Evolutionary conservation across 345 rosid species (phyloP).

Genomic region (Linum tenue): DNA sequence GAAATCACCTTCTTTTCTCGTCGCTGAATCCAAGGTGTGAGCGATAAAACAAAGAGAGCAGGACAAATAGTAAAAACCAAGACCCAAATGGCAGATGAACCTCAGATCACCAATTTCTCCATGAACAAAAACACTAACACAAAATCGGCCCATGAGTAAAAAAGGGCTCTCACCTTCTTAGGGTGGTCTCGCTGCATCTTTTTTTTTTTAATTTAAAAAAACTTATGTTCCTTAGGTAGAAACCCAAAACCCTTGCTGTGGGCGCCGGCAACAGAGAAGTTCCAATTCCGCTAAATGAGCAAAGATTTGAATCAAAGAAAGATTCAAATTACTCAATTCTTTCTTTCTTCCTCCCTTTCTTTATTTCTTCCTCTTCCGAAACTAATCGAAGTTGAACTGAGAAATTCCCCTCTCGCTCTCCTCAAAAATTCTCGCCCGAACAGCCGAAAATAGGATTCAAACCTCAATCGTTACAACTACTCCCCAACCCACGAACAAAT

Average conservation of each 20-base stretch:
- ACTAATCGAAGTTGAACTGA: too few species aligned
- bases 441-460: too few species aligned
- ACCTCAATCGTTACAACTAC: too few species aligned
- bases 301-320: neutral
- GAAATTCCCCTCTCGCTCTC: too few species aligned
- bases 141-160: neutral
- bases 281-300: neutral
- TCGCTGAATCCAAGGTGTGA: neutral
- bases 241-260: neutral
- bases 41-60: neutral
- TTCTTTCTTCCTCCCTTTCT: too few species aligned
- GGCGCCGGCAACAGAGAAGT: neutral
- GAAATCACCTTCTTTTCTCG: neutral
- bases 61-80: neutral
- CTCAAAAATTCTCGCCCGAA: too few species aligned
- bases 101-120: neutral
- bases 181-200: conserved; percentile 7
- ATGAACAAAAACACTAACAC: neutral
- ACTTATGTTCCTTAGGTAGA: too few species aligned
- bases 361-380: too few species aligned
- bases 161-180: conserved; percentile 1
- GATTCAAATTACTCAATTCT: too few species aligned
- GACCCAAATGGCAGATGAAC: neutral
- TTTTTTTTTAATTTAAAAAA: too few species aligned
- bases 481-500: too few species aligned